These are phyloP conservation scores for Westerdykella aurantiaca DNA, from an alignment of 2,329 filamentous ascomycete species.

Conservation along the genomic window DNA sequence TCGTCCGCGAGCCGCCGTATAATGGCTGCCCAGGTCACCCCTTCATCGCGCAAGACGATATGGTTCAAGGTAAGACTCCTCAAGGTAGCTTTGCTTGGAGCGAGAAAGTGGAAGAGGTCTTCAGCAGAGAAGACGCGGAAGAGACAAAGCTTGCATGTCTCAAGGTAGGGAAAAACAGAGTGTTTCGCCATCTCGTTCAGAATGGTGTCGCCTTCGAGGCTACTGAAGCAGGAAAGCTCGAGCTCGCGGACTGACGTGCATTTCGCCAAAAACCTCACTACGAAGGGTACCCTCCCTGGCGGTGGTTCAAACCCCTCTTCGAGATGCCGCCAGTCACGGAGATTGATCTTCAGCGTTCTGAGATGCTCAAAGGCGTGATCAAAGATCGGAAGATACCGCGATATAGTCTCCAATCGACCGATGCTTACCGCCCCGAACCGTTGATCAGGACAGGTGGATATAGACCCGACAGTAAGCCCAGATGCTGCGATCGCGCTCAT, in stretches of 20 bases:
- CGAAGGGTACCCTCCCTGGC: conserved; percentile 15
- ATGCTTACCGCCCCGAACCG: conserved; percentile 16
- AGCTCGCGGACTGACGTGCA: conserved; percentile 11
- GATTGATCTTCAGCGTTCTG: conserved; percentile 14
- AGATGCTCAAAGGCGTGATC: conserved; percentile 8
- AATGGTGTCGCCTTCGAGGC: conserved; percentile 15
- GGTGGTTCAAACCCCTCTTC: conserved; percentile 21
- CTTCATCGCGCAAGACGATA: conserved; percentile 9
- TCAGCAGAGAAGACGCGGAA: conserved; percentile 8
- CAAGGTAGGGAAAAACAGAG: conserved; percentile 13
- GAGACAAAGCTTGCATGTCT: conserved; percentile 14
- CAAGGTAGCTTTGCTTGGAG: conserved; percentile 7
- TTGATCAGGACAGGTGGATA: conserved; percentile 2
- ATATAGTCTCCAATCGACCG: conserved; percentile 16
- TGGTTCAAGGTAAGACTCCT: conserved; percentile 9
- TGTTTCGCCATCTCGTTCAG: conserved; percentile 19
- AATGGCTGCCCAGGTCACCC: conserved; percentile 11
- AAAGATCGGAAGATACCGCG: conserved; percentile 9
- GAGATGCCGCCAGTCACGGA: conserved; percentile 24
- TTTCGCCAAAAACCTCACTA: conserved; percentile 25
- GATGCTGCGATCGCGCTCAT: conserved; percentile 16
- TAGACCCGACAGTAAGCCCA: conserved; percentile 7
- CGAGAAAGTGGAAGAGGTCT: conserved; percentile 14
- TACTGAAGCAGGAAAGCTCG: conserved; percentile 21
- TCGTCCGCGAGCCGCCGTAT: conserved; percentile 9